These are phyloP conservation scores for Melastoma malabathricum DNA, from an alignment of 345 rosid species.

Conservation along the genomic window DNA sequence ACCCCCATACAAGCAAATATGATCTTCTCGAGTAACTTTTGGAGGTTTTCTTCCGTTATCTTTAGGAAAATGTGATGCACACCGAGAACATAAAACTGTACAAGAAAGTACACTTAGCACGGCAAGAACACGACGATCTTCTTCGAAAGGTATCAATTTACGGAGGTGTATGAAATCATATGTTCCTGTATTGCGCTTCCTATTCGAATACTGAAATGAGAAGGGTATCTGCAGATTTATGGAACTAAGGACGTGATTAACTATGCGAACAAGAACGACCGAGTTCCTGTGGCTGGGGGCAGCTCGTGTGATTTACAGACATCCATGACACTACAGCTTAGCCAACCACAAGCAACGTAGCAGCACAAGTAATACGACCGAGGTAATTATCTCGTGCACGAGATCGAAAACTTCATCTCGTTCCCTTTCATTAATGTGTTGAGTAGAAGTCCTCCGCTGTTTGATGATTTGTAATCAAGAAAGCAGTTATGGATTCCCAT, in stretches of 20 bases:
- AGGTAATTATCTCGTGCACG: neutral
- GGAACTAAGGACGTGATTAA: conserved; percentile 1
- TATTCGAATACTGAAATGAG: neutral
- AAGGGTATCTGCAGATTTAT: conserved; percentile 1
- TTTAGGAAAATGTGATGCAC: conserved; percentile 44
- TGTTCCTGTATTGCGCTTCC: no score
- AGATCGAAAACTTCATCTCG: neutral
- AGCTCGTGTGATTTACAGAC: neutral
- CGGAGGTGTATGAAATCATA: no score
- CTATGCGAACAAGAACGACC: neutral
- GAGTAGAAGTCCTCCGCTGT: no score
- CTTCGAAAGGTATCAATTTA: conserved; percentile 34
- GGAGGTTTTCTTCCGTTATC: neutral
- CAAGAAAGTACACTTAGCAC: conserved; percentile 28
- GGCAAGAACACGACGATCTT: conserved; percentile 41
- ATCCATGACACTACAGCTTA: conserved; percentile 3
- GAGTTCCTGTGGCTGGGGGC: neutral
- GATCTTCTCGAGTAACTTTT: neutral
- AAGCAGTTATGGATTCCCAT: no score
- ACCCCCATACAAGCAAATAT: no score
- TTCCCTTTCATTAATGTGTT: no score
- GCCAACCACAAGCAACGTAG: conserved; percentile 2
- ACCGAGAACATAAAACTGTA: conserved; percentile 45
- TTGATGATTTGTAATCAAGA: no score
- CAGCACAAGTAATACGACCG: conserved; percentile 1